Evolutionary conservation across 495 filamentous ascomycete genomes (phyloP).

Genomic region (Staphylotrichum tortipilum): DNA sequence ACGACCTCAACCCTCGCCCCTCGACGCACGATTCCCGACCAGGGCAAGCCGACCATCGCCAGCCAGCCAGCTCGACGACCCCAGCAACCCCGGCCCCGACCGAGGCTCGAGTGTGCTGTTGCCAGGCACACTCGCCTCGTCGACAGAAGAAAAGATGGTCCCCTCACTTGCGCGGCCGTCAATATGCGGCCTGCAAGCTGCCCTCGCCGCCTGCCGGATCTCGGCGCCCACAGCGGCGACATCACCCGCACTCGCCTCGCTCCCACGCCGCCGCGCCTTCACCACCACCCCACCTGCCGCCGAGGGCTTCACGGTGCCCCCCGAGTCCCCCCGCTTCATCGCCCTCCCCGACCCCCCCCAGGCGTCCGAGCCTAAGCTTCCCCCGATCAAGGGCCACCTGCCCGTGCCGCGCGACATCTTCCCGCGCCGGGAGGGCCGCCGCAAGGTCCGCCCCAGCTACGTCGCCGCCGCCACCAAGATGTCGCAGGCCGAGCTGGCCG

Average conservation of each 20-base stretch:
- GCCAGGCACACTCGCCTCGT: no score
- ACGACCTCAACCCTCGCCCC: constrained; percentile 4
- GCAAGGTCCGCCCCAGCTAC: constrained; percentile 26
- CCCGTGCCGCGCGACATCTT: constrained; percentile 39
- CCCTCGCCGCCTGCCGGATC: constrained; percentile 47
- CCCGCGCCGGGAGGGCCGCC: constrained; percentile 25
- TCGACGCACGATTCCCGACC: no score
- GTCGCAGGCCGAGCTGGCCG: constrained; percentile 19
- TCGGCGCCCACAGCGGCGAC: constrained; percentile 56
- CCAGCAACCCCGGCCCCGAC: no score
- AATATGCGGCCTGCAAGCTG: constrained; percentile 16
- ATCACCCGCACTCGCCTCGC: constrained; percentile 51
- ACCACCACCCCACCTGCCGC: constrained; percentile 6
- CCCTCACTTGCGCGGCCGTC: constrained; percentile 12
- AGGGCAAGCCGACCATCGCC: no score
- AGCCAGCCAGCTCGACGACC: no score
- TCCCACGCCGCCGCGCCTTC: constrained; percentile 1
- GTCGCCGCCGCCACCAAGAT: constrained; percentile 18
- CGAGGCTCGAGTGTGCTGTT: no score
- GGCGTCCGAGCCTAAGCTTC: constrained; percentile 26
- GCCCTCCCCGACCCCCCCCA: constrained; percentile 38
- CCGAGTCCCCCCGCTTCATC: constrained; percentile 41
- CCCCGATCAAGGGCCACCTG: constrained; percentile 34
- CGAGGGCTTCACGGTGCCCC: constrained; percentile 23
- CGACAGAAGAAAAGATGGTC: constrained; percentile 3